A percentile compares a stretch with the other conserved stretches of the same genome.
These are phyloP conservation scores for Arachnomyces sp. DNA, from an alignment of 2,329 filamentous ascomycete species.

Conservation along the genomic window DNA sequence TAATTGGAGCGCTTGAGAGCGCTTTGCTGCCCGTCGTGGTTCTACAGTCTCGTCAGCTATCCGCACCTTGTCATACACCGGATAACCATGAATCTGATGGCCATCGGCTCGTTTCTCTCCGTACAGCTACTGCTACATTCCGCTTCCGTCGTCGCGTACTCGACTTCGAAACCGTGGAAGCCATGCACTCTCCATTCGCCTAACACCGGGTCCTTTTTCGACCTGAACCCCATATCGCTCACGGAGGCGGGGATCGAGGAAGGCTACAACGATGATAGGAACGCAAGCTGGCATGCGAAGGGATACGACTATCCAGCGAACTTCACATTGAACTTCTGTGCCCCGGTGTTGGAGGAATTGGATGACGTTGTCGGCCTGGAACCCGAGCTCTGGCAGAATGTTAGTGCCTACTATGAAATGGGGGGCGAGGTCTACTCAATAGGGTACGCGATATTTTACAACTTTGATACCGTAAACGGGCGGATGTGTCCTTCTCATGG, in stretches of 20 bases:
- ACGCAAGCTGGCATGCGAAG: constrained; percentile 40
- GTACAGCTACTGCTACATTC: constrained; percentile 26
- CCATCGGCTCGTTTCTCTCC: constrained; percentile 20
- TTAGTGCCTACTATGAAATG: constrained; percentile 42
- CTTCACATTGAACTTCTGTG: constrained; percentile 45
- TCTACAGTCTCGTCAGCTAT: neutral
- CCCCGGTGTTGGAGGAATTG: constrained; percentile 40
- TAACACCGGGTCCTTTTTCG: constrained; percentile 54
- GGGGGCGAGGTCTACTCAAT: constrained; percentile 38
- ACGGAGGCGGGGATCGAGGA: constrained; percentile 37
- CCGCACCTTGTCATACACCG: neutral
- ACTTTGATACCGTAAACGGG: neutral
- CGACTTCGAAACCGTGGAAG: constrained; percentile 32
- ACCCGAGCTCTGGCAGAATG: constrained; percentile 34
- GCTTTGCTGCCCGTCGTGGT: no score
- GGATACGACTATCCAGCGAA: constrained; percentile 44
- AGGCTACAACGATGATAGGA: constrained; percentile 28
- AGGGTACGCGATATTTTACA: constrained; percentile 28
- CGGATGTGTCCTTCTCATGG: neutral
- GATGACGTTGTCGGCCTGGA: constrained; percentile 40
- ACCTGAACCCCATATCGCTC: constrained; percentile 51
- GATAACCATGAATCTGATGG: constrained; percentile 24
- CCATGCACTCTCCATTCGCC: constrained; percentile 57
- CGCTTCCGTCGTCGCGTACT: constrained; percentile 12
- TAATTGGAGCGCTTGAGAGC: no score